phyloP scores from a whole-genome alignment of 2,329 filamentous ascomycete species.

The Ceratocystis diversiconidia region DNA sequence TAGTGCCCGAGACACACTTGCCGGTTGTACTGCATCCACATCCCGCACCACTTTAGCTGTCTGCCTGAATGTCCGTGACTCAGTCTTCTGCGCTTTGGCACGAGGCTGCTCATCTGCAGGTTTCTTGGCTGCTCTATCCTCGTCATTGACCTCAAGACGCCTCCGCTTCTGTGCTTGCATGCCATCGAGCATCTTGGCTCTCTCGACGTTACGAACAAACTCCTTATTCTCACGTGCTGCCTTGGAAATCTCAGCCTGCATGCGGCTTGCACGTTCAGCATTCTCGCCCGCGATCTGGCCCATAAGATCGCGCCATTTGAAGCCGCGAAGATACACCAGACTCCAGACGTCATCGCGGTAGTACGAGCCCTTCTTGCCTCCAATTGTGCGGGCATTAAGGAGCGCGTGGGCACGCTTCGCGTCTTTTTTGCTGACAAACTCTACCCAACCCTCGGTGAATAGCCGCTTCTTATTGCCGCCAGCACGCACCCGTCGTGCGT shows the following conservation, averaged over 20 bases:
- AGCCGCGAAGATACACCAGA: conserved; percentile 64
- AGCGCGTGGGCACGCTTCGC: conserved; percentile 64
- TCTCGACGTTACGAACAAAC: conserved; percentile 67
- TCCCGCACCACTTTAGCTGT: conserved; percentile 42
- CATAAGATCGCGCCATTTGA: conserved; percentile 66
- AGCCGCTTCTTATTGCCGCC: conserved; percentile 73
- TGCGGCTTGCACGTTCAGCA: conserved; percentile 59
- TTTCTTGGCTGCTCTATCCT: conserved; percentile 18
- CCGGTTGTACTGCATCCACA: conserved; percentile 31
- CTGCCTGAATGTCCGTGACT: conserved; percentile 49
- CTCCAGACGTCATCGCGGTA: conserved; percentile 85
- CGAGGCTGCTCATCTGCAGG: conserved; percentile 18
- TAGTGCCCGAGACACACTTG: conserved; percentile 44
- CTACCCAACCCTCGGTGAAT: conserved; percentile 79
- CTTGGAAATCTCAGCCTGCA: conserved; percentile 64
- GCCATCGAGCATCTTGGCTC: conserved; percentile 61
- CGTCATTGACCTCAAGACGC: conserved; percentile 27
- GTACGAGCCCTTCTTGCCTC: conserved; percentile 69
- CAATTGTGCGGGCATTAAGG: conserved; percentile 63
- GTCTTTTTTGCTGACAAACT: conserved; percentile 61
- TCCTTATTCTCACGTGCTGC: conserved; percentile 67
- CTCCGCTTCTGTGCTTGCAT: conserved; percentile 46
- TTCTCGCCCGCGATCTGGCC: conserved; percentile 72
- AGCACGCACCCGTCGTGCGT: conserved; percentile 50
- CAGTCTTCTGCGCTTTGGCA: conserved; percentile 20